Percentiles rank a stretch among this genome's conserved stretches.
phyloP scores from a whole-genome alignment of 1,284 basidiomycete genomes.

The Ganoderma resinaceum region DNA sequence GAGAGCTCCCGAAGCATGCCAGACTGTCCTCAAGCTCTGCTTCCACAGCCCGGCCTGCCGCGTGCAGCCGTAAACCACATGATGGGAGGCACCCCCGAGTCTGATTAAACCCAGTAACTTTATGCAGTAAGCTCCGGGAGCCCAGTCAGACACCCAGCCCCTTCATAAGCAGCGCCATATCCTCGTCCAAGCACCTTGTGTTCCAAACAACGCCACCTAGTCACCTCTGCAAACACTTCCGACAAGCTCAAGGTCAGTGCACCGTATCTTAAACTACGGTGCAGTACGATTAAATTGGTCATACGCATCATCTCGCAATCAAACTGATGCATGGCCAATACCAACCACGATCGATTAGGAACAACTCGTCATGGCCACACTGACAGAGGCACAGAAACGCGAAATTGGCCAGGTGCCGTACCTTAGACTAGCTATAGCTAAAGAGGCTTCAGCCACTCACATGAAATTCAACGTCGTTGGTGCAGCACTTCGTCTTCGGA shows the following conservation, averaged over 20 bases:
- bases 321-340: background rate
- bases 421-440: background rate
- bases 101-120: background rate
- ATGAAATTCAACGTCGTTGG: background rate
- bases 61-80: constrained; percentile 18
- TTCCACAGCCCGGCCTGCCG: constrained; percentile 9
- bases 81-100: constrained; percentile 4
- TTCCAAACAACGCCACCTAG: background rate
- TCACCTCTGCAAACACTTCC: background rate
- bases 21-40: constrained; percentile 2
- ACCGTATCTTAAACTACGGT: background rate
- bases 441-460: background rate
- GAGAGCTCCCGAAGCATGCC: background rate
- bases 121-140: background rate
- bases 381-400: constrained; percentile 50
- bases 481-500: constrained; percentile 73
- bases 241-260: background rate
- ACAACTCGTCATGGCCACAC: constrained; percentile 20
- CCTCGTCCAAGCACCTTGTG: background rate
- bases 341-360: background rate
- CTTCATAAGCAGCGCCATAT: background rate
- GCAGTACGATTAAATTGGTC: background rate
- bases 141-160: background rate
- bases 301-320: background rate
- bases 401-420: constrained; percentile 59